Conservation (phyloP, 139 green algal species). For the Gonium pectorale region DNA sequence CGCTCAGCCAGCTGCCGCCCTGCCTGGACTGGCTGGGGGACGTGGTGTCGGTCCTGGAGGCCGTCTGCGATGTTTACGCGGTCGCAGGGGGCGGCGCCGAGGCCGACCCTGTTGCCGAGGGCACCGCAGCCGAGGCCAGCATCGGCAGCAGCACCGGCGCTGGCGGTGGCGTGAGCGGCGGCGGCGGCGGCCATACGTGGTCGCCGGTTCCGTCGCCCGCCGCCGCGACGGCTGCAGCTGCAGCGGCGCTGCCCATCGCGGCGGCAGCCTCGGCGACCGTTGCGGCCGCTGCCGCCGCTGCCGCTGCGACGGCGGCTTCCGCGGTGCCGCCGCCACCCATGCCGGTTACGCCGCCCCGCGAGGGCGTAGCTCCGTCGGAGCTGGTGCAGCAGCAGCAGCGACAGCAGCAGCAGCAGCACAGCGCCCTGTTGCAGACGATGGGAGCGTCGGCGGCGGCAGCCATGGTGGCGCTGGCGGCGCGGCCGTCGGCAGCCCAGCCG, state of each 20-base stretch:
- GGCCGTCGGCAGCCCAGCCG: too few relatives aligned
- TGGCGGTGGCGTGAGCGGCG: background rate
- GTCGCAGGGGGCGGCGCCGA: background rate
- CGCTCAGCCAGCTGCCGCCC: slow-evolving; percentile 10
- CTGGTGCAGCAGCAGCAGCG: too few relatives aligned
- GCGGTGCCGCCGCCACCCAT: background rate
- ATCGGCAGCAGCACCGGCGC: background rate
- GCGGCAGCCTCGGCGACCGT: background rate
- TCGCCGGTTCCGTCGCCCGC: background rate
- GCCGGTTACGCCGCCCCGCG: background rate
- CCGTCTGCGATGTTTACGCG: slow-evolving; percentile 29
- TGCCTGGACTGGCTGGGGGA: slow-evolving; percentile 36
- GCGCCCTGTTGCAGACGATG: too few relatives aligned
- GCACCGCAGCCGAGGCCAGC: background rate
- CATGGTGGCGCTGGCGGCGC: too few relatives aligned
- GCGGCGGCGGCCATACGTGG: background rate
- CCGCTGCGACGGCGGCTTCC: background rate
- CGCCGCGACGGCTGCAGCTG: background rate
- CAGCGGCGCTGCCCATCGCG: background rate
- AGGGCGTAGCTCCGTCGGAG: too few relatives aligned
- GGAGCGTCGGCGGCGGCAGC: too few relatives aligned
- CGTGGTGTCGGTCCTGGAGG: slow-evolving; percentile 9
- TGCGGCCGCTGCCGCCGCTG: too few relatives aligned
- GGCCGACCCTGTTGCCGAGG: background rate
- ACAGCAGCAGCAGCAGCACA: too few relatives aligned